These are phyloP conservation scores for Globisporangium abappressorium DNA, from an alignment of 352 stramenopile species.

Conservation along the genomic window DNA sequence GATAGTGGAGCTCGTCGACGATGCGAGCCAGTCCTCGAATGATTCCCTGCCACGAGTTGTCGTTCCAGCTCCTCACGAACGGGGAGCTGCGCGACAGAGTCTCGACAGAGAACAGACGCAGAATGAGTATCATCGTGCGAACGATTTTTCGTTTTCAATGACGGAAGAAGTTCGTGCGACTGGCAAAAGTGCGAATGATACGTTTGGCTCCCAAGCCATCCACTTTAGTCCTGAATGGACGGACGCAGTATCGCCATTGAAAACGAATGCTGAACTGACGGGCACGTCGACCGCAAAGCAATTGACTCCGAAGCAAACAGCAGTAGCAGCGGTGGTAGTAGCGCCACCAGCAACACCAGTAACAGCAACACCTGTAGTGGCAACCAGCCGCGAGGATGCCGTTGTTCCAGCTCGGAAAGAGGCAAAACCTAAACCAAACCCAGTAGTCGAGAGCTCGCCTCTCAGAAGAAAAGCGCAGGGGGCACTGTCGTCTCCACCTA, in stretches of 20 bases:
- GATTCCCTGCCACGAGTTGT: background rate
- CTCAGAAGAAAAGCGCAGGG: background rate
- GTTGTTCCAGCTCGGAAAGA: background rate
- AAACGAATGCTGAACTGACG: background rate
- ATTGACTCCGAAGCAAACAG: background rate
- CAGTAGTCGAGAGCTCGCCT: background rate
- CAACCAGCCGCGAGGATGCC: background rate
- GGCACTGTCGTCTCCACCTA: constrained; percentile 11
- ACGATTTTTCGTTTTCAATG: constrained; percentile 15
- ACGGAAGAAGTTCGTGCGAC: background rate
- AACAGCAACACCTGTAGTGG: background rate
- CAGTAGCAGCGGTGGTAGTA: background rate
- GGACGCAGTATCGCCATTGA: constrained; percentile 2
- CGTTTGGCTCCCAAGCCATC: constrained; percentile 11
- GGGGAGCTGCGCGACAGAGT: background rate
- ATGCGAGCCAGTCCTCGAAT: background rate
- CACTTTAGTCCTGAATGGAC: constrained; percentile 18
- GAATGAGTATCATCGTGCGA: background rate
- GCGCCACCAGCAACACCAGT: background rate
- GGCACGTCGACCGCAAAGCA: background rate
- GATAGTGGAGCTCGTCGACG: constrained; percentile 1
- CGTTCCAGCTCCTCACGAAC: background rate
- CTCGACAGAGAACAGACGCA: constrained; percentile 1
- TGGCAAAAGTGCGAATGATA: constrained; percentile 6
- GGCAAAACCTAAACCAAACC: background rate